Evolutionary conservation across 2,329 filamentous ascomycete genomes (phyloP).

Genomic region (Teratosphaeria nubilosa): DNA sequence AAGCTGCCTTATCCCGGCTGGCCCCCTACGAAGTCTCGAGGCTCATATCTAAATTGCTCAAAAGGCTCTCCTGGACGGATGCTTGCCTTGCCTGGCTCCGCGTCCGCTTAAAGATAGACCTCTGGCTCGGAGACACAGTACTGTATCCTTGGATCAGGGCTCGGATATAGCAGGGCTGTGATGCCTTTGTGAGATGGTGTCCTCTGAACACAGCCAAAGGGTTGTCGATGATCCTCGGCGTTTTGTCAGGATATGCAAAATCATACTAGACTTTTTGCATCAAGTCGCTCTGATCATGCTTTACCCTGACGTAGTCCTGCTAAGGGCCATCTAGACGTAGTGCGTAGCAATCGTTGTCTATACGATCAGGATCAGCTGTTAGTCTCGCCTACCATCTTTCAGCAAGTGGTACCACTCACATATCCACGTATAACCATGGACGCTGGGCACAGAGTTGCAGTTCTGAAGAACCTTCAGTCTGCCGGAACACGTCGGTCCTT

Average conservation of each 20-base stretch:
- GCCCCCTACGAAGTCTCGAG: background rate
- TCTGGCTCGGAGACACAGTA: background rate
- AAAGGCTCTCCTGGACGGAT: background rate
- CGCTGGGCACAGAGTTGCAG: constrained; percentile 19
- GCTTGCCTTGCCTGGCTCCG: background rate
- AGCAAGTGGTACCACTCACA: constrained; percentile 19
- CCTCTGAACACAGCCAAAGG: background rate
- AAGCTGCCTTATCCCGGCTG: background rate
- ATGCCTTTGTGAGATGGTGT: background rate
- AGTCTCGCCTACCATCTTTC: background rate
- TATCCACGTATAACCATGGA: constrained; percentile 19
- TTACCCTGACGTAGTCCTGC: background rate
- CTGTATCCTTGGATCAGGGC: background rate
- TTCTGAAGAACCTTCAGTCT: constrained; percentile 21
- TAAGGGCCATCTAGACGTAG: background rate
- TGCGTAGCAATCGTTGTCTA: background rate
- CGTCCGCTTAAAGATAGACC: background rate
- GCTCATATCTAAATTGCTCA: background rate
- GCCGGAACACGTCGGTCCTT: constrained; percentile 20
- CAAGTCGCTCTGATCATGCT: background rate
- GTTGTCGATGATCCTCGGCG: background rate
- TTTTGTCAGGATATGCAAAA: background rate
- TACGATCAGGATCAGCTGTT: background rate
- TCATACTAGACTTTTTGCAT: background rate
- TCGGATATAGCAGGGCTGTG: constrained; percentile 1